These are phyloP conservation scores for Hyphochytrium catenoides DNA, from an alignment of 352 stramenopile species.

Conservation along the genomic window DNA sequence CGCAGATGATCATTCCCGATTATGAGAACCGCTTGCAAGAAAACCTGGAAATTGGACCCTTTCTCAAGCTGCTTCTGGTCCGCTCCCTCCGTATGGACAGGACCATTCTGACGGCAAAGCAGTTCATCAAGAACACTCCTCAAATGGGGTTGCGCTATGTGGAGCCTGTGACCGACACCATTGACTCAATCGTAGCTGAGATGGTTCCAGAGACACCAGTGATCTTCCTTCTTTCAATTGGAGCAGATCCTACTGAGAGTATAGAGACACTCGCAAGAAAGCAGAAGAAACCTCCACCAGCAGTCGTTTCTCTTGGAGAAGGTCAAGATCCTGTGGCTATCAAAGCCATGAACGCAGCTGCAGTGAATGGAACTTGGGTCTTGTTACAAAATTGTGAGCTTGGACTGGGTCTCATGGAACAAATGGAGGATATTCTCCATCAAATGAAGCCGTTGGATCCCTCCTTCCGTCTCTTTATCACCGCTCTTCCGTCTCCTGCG, in stretches of 20 bases:
- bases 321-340: conserved; percentile 92
- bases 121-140: conserved; percentile 88
- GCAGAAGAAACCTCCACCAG: conserved; percentile 83
- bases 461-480: conserved; percentile 92
- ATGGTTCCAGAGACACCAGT: conserved; percentile 86
- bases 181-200: conserved; percentile 89
- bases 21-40: conserved; percentile 80
- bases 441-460: conserved; percentile 87
- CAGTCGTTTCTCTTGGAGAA: conserved; percentile 93
- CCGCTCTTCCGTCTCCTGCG: conserved; percentile 77
- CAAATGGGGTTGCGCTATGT: conserved; percentile 90
- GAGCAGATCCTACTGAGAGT: conserved; percentile 87
- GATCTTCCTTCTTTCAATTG: conserved; percentile 92
- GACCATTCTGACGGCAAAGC: conserved; percentile 87
- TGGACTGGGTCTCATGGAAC: conserved; percentile 89
- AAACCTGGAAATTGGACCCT: conserved; percentile 79
- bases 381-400: conserved; percentile 96
- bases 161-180: conserved; percentile 95
- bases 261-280: conserved; percentile 90
- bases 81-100: conserved; percentile 88
- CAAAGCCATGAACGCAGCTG: conserved; percentile 85
- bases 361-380: conserved; percentile 94
- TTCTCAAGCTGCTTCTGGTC: conserved; percentile 89
- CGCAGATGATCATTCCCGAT: conserved; percentile 66
- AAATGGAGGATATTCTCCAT: conserved; percentile 92